Evolutionary conservation across 2,329 filamentous ascomycete genomes (phyloP), one percentile per base, ranked within the genome.

Genomic region (Trichoderma koningiopsis): DNA sequence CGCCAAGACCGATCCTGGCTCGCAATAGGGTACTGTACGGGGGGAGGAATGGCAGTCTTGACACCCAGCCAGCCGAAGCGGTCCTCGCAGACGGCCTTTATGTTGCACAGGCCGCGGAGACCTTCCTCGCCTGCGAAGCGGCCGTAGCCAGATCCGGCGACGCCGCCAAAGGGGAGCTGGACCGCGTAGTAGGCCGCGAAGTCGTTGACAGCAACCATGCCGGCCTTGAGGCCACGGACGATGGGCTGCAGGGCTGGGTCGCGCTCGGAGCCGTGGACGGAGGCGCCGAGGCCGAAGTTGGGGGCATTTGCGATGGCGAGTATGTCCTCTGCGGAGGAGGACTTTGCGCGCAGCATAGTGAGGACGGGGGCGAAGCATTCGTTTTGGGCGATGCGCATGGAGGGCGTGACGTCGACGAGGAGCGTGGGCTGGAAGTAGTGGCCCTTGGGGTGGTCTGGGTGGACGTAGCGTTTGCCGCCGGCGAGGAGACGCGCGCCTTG

Each of bases 121-220:
- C 96, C 96, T 78, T 99, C 96, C 73, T 92, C 90, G 29, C 94
- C 96, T 0, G 93, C 95, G 80, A 99, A 99, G 3, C 95, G 87
- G 1, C 96, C 96, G 78, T 98, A 98, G 0, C 92, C 96, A 29
- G 92, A 96, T 0, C 94, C 95, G 69, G 88, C 89, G n/a, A 92
- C 89, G 66, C 94, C 96, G 47, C 96, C 96, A 80, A 99, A 99
- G 0, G 96, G 96, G 49, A 99, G 82, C 80, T 97, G 94, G 8
- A 97, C 94, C 64, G 95, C 93, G 77, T 99, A 99, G 79, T 90
- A 97, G 33, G 89, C 91, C 24, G 91, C 96, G 76, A 99, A 99
- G 82, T 99, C 96, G 78, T 99, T 99, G 74, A 99, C 88, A 29
- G 93, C 89, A 0, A 98, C 92, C 92, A 97, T 97, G 56, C 96